Evolutionary conservation across 2,329 filamentous ascomycete species (phyloP), one percentile per base, ranked within the genome.

Genomic region (Ophiostoma sp.): DNA sequence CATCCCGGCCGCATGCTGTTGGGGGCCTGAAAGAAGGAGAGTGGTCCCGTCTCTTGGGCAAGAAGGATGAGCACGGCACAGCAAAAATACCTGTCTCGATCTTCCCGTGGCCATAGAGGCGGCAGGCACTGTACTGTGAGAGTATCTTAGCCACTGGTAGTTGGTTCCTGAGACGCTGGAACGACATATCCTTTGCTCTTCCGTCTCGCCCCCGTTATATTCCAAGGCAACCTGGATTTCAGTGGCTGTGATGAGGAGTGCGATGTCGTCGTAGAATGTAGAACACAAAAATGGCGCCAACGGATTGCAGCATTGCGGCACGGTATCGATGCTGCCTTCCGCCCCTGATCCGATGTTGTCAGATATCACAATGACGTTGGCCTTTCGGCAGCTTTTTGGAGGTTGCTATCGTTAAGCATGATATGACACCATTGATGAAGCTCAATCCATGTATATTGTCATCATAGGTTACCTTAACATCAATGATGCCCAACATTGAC

Each of bases 401-500:
- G 5, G 3, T 39, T 64, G 33, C 22, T 64, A 17, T 64, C n/a
- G 33, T 64, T 25, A 7, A 25, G 33, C 19, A 42, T 48, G 6
- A 11, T 48, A 45, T 28, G 63, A 19, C 48, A 39, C 22, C 15
- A 48, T 45, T 22, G 12, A 31, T 45, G 22, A 66, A 25, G 15
- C 7, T 31, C 28, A 22, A 66, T n/a, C 6, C n/a, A 48, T n/a
- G 22, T 15, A 31, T 3, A 28, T 5, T 57, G 68, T n/a, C 50
- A 19, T 28, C 64, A 50, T n/a, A 33, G 3, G 42, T 7, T 50
- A 36, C n/a, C 39, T 19, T 39, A 48, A 48, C 7, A n/a, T 22
- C 48, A 19, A 57, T 55, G 66, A 25, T 70, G 68, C 68, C 68
- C 68, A 59, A 59, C 52, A 2, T 25, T 11, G 68, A 11, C 31